A percentile compares a stretch with the other conserved stretches of the same genome.
These are phyloP conservation scores for Ulvella scutata DNA, from an alignment of 139 green algal species.

Conservation along the genomic window DNA sequence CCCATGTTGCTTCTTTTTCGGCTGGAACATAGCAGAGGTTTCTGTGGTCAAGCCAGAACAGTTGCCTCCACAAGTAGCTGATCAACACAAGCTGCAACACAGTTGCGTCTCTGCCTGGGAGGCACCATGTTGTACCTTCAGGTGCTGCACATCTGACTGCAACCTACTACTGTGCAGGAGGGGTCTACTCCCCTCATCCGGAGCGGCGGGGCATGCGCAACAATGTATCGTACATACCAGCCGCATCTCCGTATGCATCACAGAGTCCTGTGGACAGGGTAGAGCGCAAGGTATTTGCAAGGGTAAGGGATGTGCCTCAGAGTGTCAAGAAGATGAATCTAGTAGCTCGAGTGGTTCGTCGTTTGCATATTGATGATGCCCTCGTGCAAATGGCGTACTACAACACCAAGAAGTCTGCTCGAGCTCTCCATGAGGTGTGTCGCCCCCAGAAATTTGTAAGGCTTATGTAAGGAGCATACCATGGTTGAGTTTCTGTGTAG, in stretches of 20 bases:
- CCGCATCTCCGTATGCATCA: background rate
- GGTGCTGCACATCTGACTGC: background rate
- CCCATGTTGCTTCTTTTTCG: too few species aligned
- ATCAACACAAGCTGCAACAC: too few species aligned
- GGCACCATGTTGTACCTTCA: too few species aligned
- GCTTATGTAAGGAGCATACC: too few species aligned
- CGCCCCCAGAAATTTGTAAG: background rate
- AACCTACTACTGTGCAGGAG: background rate
- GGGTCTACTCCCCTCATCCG: background rate
- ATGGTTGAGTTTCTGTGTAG: too few species aligned
- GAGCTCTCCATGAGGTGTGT: background rate
- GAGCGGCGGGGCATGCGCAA: background rate
- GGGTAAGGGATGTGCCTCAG: background rate
- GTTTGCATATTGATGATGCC: slow-evolving; percentile 18
- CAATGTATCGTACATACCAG: background rate
- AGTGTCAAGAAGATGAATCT: slow-evolving; percentile 18
- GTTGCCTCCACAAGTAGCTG: too few species aligned
- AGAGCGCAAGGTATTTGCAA: background rate
- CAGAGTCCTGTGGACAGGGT: background rate
- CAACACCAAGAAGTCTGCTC: slow-evolving; percentile 6
- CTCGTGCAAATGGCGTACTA: slow-evolving; percentile 8
- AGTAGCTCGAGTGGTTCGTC: slow-evolving; percentile 6
- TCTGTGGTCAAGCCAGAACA: too few species aligned
- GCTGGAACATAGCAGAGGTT: too few species aligned
- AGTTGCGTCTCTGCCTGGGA: too few species aligned